These are phyloP conservation scores for Metschnikowia baotianmanensis DNA, from an alignment of 805 yeast genomes.

Conservation along the genomic window DNA sequence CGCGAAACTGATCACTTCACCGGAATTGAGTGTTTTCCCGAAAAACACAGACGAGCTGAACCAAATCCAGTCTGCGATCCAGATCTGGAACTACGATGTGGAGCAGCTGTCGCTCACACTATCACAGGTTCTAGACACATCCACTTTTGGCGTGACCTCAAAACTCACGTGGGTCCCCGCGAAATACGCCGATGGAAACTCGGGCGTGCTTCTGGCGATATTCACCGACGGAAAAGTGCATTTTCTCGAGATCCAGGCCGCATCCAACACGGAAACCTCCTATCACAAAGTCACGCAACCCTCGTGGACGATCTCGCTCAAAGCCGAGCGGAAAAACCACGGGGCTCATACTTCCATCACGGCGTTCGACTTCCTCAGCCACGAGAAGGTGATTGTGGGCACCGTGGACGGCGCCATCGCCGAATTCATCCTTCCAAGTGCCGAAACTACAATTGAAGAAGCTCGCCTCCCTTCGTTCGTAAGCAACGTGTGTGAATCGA, in stretches of 20 bases:
- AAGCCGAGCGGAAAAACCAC: conserved; percentile 9
- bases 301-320: conserved; percentile 22
- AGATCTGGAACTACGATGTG: conserved; percentile 40
- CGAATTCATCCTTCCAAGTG: conserved; percentile 47
- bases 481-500: conserved; percentile 30
- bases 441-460: neutral
- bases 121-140: conserved; percentile 29
- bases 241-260: conserved; percentile 37
- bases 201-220: conserved; percentile 50
- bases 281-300: conserved; percentile 19
- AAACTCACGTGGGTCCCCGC: conserved; percentile 41
- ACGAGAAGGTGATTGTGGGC: conserved; percentile 51
- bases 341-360: conserved; percentile 32
- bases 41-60: neutral
- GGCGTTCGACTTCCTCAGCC: conserved; percentile 46
- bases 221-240: conserved; percentile 60
- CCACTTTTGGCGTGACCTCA: conserved; percentile 44
- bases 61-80: conserved; percentile 37
- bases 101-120: conserved; percentile 26
- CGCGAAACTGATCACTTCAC: conserved; percentile 21
- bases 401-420: conserved; percentile 57
- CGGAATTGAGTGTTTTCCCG: conserved; percentile 33
- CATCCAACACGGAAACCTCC: conserved; percentile 7
- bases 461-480: conserved; percentile 31
- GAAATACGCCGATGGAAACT: conserved; percentile 22